Evolutionary conservation across 1,139 yeast genomes (phyloP).

Genomic region (Blastobotrys illinoisensis): DNA sequence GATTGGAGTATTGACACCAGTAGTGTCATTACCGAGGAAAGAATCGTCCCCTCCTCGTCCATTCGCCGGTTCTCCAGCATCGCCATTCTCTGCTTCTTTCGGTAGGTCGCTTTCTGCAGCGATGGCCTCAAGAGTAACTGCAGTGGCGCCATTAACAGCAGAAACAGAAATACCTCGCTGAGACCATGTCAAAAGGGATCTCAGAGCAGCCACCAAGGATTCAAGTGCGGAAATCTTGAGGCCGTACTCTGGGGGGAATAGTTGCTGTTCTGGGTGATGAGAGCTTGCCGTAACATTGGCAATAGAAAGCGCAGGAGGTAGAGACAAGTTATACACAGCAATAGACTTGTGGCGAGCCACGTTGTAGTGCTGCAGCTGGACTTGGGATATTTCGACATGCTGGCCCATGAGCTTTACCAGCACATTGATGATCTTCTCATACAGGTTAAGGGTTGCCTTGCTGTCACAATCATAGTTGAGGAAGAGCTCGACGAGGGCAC

Average conservation of each 20-base stretch:
- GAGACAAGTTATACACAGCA: slow-evolving; percentile 68
- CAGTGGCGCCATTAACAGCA: not conserved
- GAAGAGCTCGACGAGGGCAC: slow-evolving; percentile 86
- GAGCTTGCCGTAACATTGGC: slow-evolving; percentile 44
- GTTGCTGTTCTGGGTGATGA: slow-evolving; percentile 51
- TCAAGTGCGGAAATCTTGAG: slow-evolving; percentile 76
- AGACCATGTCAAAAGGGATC: slow-evolving; percentile 84
- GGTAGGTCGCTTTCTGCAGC: not conserved
- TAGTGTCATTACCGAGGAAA: slow-evolving; percentile 14
- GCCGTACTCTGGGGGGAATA: slow-evolving; percentile 55
- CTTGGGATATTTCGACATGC: slow-evolving; percentile 64
- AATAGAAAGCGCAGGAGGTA: slow-evolving; percentile 71
- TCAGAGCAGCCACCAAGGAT: slow-evolving; percentile 74
- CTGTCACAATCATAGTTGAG: slow-evolving; percentile 91
- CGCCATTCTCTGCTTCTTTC: not conserved
- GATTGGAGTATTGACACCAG: slow-evolving; percentile 13
- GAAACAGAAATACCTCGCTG: slow-evolving; percentile 58
- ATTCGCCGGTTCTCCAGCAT: not conserved
- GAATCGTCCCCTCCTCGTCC: slow-evolving; percentile 8
- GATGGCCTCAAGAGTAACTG: not conserved
- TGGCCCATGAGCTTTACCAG: slow-evolving; percentile 68
- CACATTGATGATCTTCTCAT: slow-evolving; percentile 75
- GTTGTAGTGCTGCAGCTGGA: slow-evolving; percentile 60
- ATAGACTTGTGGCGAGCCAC: slow-evolving; percentile 58
- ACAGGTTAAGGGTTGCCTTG: slow-evolving; percentile 71